Evolutionary conservation across 306 rosid genomes (phyloP), one percentile per base, ranked within the genome.

Genomic region (Gastrolobium villosum): DNA sequence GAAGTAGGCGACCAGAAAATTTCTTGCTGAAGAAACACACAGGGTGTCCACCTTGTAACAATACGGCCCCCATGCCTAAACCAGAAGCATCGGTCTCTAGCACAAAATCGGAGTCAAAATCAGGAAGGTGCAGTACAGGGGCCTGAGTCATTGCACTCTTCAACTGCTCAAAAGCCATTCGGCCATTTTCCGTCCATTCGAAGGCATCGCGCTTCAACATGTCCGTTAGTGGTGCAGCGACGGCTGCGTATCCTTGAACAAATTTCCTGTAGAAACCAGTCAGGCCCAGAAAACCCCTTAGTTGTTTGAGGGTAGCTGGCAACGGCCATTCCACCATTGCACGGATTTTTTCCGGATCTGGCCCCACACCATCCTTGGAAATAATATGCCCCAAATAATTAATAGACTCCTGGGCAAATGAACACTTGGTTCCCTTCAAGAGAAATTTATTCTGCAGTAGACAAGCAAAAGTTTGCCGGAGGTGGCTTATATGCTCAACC

Each of bases 81-180:
- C 59, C 52, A 0, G 28, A 70, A 20, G 59, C 59, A 36, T 79
- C 65, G 0, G 50, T 55, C 20, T 79, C 77, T 0, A 79, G 2
- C 0, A 6, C 1, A 11, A 79, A 79, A 0, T 15, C 41, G 3
- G 6, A 1, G 0, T 39, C 0, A 3, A 69, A 79, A 4, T 79
- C 59, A 0, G 83, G 83, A 0, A 79, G 32, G 0, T 34, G 54
- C 0, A 70, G 7, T 0, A 70, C 52, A 0, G 52, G 69, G 1
- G 66, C 14, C 1, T 10, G 2, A 0, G 39, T 26, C 72, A 66
- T 66, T 0, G 39, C 55, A 0, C 0, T 0, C 10, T 66, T 66
- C 0, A 66, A 1, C 0, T 1, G 1, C 0, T 44, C 56, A 5
- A 66, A 66, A 0, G 56, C 40, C 0, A 0, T 1, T 0, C 10